Percentiles rank a stretch among this genome's conserved stretches.
Conservation (phyloP, 2,329 filamentous ascomycete genomes). For the Talaromyces sp. region DNA sequence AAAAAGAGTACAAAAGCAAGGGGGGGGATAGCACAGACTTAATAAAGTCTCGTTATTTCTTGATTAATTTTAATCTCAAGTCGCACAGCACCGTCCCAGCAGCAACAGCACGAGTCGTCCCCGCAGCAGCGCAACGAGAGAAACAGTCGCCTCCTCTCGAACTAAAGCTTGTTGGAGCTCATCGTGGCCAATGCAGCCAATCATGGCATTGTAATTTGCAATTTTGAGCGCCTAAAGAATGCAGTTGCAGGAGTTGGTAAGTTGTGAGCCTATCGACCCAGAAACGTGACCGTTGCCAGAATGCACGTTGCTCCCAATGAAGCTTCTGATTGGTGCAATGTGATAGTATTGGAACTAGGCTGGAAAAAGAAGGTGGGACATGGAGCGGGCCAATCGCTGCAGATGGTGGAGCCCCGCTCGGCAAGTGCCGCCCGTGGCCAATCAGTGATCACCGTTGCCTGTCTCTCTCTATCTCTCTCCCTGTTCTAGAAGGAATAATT, state of each 20-base stretch:
- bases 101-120: not conserved
- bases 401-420: not conserved
- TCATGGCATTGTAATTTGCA: not conserved
- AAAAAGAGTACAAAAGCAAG: not conserved
- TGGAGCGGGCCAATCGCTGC: not conserved
- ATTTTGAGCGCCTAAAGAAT: not conserved
- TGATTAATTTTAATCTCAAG: not conserved
- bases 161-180: not conserved
- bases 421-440: not conserved
- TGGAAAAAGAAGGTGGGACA: not conserved
- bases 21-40: not conserved
- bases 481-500: not conserved
- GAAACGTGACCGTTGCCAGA: not conserved
- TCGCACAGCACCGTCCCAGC: not conserved
- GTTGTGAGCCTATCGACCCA: not conserved
- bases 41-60: not conserved
- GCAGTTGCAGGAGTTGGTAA: not conserved
- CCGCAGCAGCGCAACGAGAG: not conserved
- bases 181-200: not conserved
- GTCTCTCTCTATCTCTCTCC: no score
- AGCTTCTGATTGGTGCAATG: slow-evolving; percentile 4
- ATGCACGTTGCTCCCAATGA: slow-evolving; percentile 8
- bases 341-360: not conserved
- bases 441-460: not conserved
- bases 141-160: not conserved